Conservation (phyloP, 169 alveolate genomes). For the Theileria annulata region DNA sequence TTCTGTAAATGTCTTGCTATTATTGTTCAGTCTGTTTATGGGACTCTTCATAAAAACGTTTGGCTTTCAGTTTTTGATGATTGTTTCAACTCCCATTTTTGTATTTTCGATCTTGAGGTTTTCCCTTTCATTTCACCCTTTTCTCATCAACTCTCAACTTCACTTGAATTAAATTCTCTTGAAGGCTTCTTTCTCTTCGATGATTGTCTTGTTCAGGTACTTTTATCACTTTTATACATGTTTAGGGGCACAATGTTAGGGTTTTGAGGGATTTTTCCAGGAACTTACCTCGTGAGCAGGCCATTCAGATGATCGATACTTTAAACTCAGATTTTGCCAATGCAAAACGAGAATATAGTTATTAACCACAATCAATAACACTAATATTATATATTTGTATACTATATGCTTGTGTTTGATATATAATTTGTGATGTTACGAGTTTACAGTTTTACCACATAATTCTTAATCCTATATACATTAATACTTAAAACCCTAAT, state of each 20-base stretch:
- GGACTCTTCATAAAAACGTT: background rate
- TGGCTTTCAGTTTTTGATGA: conserved; percentile 58
- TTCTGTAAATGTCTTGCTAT: background rate
- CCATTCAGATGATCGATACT: background rate
- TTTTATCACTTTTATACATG: background rate
- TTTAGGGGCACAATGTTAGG: background rate
- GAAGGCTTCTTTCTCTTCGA: conserved; percentile 53
- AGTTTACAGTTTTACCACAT: background rate
- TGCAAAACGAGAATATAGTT: background rate
- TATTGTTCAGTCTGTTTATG: background rate
- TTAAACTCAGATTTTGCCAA: background rate
- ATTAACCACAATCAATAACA: no score
- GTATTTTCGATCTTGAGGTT: conserved; percentile 33
- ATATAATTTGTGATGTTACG: background rate
- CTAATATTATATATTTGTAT: background rate
- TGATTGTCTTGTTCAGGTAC: background rate
- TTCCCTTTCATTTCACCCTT: conserved; percentile 25
- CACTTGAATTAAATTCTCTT: conserved; percentile 29
- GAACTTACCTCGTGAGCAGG: background rate
- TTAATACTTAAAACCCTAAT: no score
- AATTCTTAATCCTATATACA: background rate
- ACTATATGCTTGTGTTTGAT: background rate
- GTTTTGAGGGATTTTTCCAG: background rate
- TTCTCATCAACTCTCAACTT: conserved; percentile 13
- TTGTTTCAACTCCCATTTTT: conserved; percentile 36